Evolutionary conservation across 805 yeast species (phyloP).

Genomic region (Lachancea thermotolerans): DNA sequence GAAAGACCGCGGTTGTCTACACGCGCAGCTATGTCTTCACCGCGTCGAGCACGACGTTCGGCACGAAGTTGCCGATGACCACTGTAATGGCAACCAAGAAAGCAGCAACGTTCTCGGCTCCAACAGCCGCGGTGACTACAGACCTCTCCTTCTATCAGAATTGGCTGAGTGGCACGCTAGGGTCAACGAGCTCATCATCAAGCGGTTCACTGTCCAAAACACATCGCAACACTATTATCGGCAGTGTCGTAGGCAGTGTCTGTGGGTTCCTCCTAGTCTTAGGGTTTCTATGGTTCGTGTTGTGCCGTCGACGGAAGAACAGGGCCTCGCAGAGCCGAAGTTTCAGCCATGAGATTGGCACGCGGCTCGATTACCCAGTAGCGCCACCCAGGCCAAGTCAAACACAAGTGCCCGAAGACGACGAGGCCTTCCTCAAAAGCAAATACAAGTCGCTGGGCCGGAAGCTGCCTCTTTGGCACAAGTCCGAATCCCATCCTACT

Average conservation of each 20-base stretch:
- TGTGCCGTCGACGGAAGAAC: conserved; percentile 11
- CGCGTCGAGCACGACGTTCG: conserved; percentile 15
- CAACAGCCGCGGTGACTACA: conserved; percentile 18
- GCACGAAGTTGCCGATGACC: conserved; percentile 15
- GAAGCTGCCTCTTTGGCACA: conserved; percentile 5
- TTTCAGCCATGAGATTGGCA: conserved; percentile 20
- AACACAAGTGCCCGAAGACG: conserved; percentile 4
- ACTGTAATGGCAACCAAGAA: conserved; percentile 12
- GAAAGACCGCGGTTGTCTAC: conserved; percentile 9
- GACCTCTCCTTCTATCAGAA: conserved; percentile 20
- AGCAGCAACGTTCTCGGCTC: conserved; percentile 16
- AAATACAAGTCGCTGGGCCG: conserved; percentile 7
- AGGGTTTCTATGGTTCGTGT: conserved; percentile 17
- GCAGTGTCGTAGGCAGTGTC: conserved; percentile 29
- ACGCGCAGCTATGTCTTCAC: conserved; percentile 19
- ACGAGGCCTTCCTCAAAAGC: conserved; percentile 6
- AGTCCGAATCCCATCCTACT: not conserved
- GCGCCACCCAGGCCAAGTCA: not conserved
- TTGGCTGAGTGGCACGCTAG: conserved; percentile 19
- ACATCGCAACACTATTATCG: conserved; percentile 21
- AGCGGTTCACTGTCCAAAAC: not conserved
- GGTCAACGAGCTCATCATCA: not conserved
- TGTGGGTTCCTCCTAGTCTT: conserved; percentile 21
- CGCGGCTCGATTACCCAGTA: conserved; percentile 14
- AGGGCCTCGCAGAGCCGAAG: conserved; percentile 5